Evolutionary conservation across 2,329 filamentous ascomycete genomes (phyloP).

Genomic region (Podosphaera aphanis): DNA sequence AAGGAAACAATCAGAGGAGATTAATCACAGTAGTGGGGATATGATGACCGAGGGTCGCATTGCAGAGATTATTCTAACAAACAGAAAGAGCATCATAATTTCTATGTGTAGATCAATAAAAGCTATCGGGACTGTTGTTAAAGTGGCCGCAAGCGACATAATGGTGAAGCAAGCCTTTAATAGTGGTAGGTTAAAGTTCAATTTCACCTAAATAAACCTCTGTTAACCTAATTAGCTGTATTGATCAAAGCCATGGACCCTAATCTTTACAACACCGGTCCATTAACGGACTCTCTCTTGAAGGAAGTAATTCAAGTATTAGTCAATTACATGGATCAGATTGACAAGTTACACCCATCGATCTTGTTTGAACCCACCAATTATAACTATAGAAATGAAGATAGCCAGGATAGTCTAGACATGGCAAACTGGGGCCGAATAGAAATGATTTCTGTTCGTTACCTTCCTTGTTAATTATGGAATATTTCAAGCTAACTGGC

Average conservation of each 20-base stretch:
- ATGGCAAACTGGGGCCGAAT: constrained; percentile 5
- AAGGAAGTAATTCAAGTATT: constrained; percentile 1
- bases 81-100: constrained; percentile 4
- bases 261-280: neutral
- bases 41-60: constrained; percentile 3
- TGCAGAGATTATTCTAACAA: constrained; percentile 2
- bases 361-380: neutral
- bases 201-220: neutral
- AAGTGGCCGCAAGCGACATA: constrained; percentile 4
- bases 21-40: constrained; percentile 1
- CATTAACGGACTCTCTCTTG: constrained; percentile 1
- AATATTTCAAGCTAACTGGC: constrained; percentile 3
- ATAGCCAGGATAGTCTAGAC: constrained; percentile 12
- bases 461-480: neutral
- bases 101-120: constrained; percentile 6
- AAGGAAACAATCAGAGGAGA: constrained; percentile 7
- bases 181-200: constrained; percentile 5
- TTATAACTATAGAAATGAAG: constrained; percentile 2
- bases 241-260: neutral
- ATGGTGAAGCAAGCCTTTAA: constrained; percentile 8
- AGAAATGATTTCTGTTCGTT: constrained; percentile 9
- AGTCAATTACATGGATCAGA: constrained; percentile 5
- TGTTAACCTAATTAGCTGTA: constrained; percentile 2
- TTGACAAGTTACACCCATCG: constrained; percentile 6
- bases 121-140: constrained; percentile 6